phyloP scores from a whole-genome alignment of 306 rosid species.

The Cucurbita ficifolia region DNA sequence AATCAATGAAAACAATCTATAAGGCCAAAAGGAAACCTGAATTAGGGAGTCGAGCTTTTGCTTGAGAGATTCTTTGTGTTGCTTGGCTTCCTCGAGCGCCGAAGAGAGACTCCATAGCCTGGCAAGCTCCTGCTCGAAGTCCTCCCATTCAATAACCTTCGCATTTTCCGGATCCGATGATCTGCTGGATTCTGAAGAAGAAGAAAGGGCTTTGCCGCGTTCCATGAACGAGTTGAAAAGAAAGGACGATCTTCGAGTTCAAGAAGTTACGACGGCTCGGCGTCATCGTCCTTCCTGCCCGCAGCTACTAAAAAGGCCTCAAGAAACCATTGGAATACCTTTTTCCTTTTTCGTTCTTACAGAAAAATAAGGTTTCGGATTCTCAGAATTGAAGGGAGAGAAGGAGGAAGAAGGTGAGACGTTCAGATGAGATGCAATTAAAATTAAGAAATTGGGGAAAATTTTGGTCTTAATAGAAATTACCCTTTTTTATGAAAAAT shows the following conservation, averaged over 20 bases:
- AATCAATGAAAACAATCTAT: background rate
- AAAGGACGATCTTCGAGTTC: constrained; percentile 2
- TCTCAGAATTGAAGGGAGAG: constrained; percentile 16
- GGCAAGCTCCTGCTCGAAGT: constrained; percentile 70
- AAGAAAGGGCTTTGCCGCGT: constrained; percentile 10
- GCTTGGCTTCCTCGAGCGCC: constrained; percentile 45
- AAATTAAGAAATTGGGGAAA: background rate
- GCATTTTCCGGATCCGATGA: constrained; percentile 31
- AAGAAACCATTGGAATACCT: constrained; percentile 5
- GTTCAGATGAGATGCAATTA: background rate
- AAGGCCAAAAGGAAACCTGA: background rate
- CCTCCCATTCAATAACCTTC: constrained; percentile 69
- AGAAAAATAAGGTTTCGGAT: background rate
- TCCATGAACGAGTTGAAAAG: constrained; percentile 34
- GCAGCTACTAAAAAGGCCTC: background rate
- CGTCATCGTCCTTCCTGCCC: constrained; percentile 53
- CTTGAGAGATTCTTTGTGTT: constrained; percentile 46
- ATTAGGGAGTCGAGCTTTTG: constrained; percentile 29
- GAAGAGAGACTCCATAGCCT: constrained; percentile 70
- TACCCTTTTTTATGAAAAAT: background rate
- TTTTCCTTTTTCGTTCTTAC: background rate
- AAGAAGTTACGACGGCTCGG: constrained; percentile 21
- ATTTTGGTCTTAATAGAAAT: too few relatives aligned
- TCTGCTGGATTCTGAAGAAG: constrained; percentile 12
- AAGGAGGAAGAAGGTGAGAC: background rate